Conservation (phyloP, 2,329 filamentous ascomycete genomes). For the Aspergillus hortae region DNA sequence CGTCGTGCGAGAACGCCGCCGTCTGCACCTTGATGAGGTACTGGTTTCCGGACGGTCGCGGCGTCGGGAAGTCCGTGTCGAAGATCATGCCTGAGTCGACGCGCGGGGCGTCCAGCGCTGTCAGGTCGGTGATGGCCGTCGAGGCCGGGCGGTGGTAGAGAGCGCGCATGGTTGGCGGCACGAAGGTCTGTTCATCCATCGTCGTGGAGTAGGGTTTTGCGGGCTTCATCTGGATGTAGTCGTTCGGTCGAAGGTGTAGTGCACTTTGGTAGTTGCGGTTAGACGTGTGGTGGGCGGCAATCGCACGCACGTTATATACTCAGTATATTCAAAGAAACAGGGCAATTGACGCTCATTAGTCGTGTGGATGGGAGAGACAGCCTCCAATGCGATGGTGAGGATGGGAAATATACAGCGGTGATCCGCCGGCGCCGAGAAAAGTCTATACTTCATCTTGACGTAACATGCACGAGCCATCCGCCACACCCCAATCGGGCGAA, state of each 20-base stretch:
- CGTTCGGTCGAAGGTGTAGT: neutral
- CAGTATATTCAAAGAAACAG: too few species aligned
- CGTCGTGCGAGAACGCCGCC: slow-evolving; percentile 38
- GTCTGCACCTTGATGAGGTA: slow-evolving; percentile 41
- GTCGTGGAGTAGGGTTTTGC: slow-evolving; percentile 24
- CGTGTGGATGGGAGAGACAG: neutral
- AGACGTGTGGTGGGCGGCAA: too few species aligned
- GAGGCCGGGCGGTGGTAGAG: slow-evolving; percentile 32
- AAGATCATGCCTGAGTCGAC: slow-evolving; percentile 29
- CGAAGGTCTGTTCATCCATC: slow-evolving; percentile 34
- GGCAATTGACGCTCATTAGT: neutral
- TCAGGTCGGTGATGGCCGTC: slow-evolving; percentile 11
- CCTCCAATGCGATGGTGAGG: neutral
- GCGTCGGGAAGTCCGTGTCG: slow-evolving; percentile 34
- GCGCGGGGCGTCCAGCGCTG: slow-evolving; percentile 12
- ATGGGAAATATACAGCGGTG: neutral
- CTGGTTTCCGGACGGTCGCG: slow-evolving; percentile 31
- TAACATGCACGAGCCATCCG: slow-evolving; percentile 2
- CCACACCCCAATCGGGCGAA: neutral
- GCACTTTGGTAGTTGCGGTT: too few species aligned
- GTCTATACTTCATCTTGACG: slow-evolving; percentile 14
- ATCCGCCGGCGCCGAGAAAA: neutral
- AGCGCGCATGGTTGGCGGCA: slow-evolving; percentile 37
- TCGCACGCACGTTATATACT: too few species aligned
- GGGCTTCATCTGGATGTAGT: slow-evolving; percentile 12